Evolutionary conservation across 305 asterid genomes (phyloP).

Genomic region (Ilex paraguariensis): DNA sequence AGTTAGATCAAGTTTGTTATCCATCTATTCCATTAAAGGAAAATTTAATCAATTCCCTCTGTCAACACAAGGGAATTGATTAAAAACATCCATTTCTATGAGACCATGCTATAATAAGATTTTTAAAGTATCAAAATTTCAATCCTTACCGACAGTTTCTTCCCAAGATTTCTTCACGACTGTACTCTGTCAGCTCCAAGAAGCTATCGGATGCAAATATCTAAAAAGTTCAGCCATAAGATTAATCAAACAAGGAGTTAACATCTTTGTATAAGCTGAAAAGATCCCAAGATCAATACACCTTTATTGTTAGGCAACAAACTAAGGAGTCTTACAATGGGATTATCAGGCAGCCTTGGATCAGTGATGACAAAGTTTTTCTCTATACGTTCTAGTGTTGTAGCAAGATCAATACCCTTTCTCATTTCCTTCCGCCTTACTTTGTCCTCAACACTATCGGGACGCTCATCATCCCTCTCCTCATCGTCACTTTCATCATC

Average conservation of each 20-base stretch:
- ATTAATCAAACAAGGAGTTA: neutral
- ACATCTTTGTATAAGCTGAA: neutral
- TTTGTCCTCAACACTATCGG: slow-evolving; percentile 88
- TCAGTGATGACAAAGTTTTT: slow-evolving; percentile 95
- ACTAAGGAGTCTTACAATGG: slow-evolving; percentile 55
- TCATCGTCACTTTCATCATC: slow-evolving; percentile 36
- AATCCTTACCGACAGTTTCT: slow-evolving; percentile 81
- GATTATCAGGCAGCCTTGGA: slow-evolving; percentile 97
- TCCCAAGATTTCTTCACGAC: slow-evolving; percentile 94
- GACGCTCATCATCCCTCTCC: slow-evolving; percentile 61
- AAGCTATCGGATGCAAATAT: slow-evolving; percentile 98
- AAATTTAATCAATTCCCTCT: no score
- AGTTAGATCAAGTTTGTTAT: no score
- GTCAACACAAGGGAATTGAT: no score
- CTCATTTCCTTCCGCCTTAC: slow-evolving; percentile 97
- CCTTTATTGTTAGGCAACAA: no score
- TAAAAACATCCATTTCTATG: no score
- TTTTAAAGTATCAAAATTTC: neutral
- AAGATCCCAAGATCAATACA: neutral
- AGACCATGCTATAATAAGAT: neutral
- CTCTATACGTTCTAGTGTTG: slow-evolving; percentile 98
- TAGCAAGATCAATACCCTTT: slow-evolving; percentile 97
- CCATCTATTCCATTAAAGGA: no score
- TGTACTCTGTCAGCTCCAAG: slow-evolving; percentile 97
- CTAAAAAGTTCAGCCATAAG: slow-evolving; percentile 23